Conservation (phyloP, 1,139 yeast genomes). For the Lodderomyces elongisporus region DNA sequence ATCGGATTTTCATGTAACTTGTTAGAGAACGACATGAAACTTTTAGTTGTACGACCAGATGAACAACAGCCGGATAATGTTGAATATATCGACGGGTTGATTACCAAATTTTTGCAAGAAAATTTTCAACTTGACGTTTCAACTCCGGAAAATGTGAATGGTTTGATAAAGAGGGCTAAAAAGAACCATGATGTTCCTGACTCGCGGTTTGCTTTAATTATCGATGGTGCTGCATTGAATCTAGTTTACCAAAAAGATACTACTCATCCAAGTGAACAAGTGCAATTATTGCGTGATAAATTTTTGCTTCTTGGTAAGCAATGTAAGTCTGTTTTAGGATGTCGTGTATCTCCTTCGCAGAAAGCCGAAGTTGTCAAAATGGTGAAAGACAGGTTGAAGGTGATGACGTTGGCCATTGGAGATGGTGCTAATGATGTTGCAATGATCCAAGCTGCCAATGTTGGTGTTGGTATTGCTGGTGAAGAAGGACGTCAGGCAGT, state of each 20-base stretch:
- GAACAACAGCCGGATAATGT: constrained; percentile 22
- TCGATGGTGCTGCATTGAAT: constrained; percentile 53
- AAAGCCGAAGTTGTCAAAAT: constrained; percentile 53
- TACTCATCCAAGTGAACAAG: constrained; percentile 16
- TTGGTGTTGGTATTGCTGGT: constrained; percentile 66
- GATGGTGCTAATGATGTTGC: constrained; percentile 70
- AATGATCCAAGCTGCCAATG: constrained; percentile 63
- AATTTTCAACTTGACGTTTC: constrained; percentile 31
- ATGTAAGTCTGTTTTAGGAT: constrained; percentile 58
- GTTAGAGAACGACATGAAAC: constrained; percentile 80
- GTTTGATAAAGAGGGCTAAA: constrained; percentile 37
- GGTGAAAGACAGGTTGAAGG: constrained; percentile 47
- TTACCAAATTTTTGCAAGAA: constrained; percentile 37
- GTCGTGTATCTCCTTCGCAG: constrained; percentile 63
- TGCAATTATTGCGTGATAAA: constrained; percentile 26
- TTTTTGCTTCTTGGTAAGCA: constrained; percentile 54
- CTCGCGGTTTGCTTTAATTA: constrained; percentile 43
- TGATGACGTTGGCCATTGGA: constrained; percentile 64
- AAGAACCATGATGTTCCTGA: constrained; percentile 49
- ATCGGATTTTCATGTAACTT: constrained; percentile 95
- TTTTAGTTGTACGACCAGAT: constrained; percentile 58
- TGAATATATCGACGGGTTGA: constrained; percentile 27
- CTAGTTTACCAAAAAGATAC: constrained; percentile 30
- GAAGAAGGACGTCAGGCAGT: constrained; percentile 68
- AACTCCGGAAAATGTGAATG: constrained; percentile 19